Conservation (phyloP, 129 eudicot genomes). For the Tanacetum coccineum region DNA sequence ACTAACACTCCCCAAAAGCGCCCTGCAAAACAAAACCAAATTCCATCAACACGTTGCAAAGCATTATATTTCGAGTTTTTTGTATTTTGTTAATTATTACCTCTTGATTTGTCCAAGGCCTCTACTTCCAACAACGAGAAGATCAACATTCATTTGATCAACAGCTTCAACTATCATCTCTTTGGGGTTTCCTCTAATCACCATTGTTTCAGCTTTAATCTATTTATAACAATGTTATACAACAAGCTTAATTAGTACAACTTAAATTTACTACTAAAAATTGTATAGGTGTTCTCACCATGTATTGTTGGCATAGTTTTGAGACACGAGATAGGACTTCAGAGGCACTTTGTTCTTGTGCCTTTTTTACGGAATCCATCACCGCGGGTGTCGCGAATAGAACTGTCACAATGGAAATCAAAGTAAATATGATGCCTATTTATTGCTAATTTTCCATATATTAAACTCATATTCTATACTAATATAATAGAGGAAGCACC, state of each 20-base stretch:
- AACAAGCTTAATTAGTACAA: too few species aligned
- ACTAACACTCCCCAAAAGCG: slow-evolving; percentile 60
- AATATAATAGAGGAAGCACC: too few species aligned
- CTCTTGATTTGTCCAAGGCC: slow-evolving; percentile 52
- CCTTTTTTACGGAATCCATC: slow-evolving; percentile 46
- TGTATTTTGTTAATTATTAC: slow-evolving; percentile 2
- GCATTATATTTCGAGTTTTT: not conserved
- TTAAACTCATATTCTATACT: too few species aligned
- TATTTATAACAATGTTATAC: not conserved
- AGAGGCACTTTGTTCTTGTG: slow-evolving; percentile 38
- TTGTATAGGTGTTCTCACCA: slow-evolving; percentile 10
- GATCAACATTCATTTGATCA: slow-evolving; percentile 34
- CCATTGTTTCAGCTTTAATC: slow-evolving; percentile 26
- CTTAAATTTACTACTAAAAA: too few species aligned
- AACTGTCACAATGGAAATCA: slow-evolving; percentile 13
- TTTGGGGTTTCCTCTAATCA: slow-evolving; percentile 40
- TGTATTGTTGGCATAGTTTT: slow-evolving; percentile 37
- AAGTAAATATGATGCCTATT: not conserved
- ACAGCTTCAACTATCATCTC: slow-evolving; percentile 43
- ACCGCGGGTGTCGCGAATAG: slow-evolving; percentile 44
- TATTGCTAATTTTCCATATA: too few species aligned
- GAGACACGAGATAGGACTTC: slow-evolving; percentile 42
- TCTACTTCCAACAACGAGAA: slow-evolving; percentile 32
- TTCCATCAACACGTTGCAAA: not conserved
- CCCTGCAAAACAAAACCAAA: slow-evolving; percentile 34